Base-by-base conservation (phyloP, 2,329 filamentous ascomycete species). In the Graphilbum sp. region DNA sequence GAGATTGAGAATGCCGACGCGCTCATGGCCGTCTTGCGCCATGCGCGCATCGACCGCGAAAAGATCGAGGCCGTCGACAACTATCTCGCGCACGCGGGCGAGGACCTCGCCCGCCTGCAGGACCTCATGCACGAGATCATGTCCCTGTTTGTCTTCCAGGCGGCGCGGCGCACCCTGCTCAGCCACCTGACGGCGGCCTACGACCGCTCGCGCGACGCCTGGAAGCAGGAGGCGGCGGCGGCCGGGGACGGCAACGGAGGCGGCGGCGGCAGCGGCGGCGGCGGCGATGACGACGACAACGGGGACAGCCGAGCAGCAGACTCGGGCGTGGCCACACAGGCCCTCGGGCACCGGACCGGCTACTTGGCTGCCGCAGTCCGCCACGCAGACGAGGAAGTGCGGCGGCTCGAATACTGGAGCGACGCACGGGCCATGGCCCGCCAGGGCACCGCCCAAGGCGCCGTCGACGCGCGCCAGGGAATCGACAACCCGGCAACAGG, bases 61-160 rank as follows among this genome's bases (percentile, higher is more conserved):
- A 96, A 90, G 61, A 75, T 92, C 41, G 79, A 88, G 43, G 47
- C 79, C 0, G 69, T 95, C 18, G 75, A 80, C 49, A 81, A 72
- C 44, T 98, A 94, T 52, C 64, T 95, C n/a, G 63, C 75, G 32
- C 67, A 90, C 38, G 82, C 74, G 13, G 73, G 74, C 17, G 73
- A 72, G 6, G 85, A 95, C 48, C 61, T 96, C 21, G 67, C 68
- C 38, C 80, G 85, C 43, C 62, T 98, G 17, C 68, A 79, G 43
- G 68, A 79, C 39, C 67, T 77, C 53, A 88, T 94, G 67, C 79
- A 83, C 39, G 75, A 85, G 33, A 81, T 94, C 47, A 87, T 94
- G 85, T 66, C 74, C 1, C 66, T 81, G 41, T 83, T 96, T 50
- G 67, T 98, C 17, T 98, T 94, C 53, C 88, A 96, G 55, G 77